These are phyloP conservation scores for Malbranchea zuffiana DNA, from an alignment of 2,329 filamentous ascomycete species.

Conservation along the genomic window DNA sequence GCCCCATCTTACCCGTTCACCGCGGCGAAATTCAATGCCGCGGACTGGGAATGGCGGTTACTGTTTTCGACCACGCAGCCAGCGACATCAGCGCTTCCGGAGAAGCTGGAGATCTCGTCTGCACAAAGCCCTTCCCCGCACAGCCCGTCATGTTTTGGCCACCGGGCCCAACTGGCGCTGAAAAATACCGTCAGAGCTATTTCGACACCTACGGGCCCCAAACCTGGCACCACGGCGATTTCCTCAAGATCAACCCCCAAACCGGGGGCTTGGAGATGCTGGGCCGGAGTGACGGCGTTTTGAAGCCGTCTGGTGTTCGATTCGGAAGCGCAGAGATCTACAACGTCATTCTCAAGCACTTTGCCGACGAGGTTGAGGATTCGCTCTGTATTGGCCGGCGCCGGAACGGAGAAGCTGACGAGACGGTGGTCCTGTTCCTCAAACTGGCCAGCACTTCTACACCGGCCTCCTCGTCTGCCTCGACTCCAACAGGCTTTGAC, in stretches of 20 bases:
- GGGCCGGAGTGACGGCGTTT: constrained; percentile 78
- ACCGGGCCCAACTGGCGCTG: constrained; percentile 52
- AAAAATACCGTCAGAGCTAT: constrained; percentile 74
- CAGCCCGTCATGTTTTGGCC: constrained; percentile 82
- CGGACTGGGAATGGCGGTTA: constrained; percentile 68
- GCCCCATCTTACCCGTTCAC: constrained; percentile 61
- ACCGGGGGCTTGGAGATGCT: constrained; percentile 83
- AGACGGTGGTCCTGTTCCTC: constrained; percentile 80
- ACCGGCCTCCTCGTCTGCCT: constrained; percentile 11
- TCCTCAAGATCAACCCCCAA: constrained; percentile 58
- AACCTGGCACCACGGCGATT: constrained; percentile 90
- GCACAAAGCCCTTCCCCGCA: constrained; percentile 74
- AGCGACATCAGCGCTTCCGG: constrained; percentile 49
- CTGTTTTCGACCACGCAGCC: constrained; percentile 45
- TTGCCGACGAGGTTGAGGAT: constrained; percentile 67
- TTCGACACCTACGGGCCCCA: constrained; percentile 66
- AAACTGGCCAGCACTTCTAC: constrained; percentile 48
- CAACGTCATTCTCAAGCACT: constrained; percentile 79
- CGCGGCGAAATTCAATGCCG: constrained; percentile 67
- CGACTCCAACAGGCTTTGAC: constrained; percentile 10
- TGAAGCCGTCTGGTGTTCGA: constrained; percentile 83
- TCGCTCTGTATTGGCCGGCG: constrained; percentile 77
- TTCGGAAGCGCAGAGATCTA: constrained; percentile 96
- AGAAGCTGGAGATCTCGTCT: constrained; percentile 78
- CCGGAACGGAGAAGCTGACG: constrained; percentile 60